Base-by-base conservation (phyloP, 73 alveolate genomes). In the Effrenium voratum region DNA sequence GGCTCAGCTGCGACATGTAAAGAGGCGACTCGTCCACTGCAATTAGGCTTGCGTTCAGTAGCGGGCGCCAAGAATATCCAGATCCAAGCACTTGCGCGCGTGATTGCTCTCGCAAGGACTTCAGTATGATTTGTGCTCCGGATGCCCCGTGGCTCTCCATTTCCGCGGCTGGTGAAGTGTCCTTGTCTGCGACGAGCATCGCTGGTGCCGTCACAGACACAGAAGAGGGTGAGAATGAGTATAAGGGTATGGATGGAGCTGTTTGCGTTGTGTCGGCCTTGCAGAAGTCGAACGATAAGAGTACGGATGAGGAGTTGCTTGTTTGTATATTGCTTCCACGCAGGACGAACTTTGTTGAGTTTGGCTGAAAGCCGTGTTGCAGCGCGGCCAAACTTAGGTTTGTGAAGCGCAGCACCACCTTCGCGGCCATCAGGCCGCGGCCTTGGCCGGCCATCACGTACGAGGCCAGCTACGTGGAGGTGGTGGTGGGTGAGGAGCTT, bases 231-330 rank as follows among this genome's bases (percentile, higher is more conserved):
- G 94, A 46, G 45, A 85, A 40, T 43, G 95, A 88, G 52, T 90
- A 28, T 32, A 73, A 52, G 47, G 45, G 81, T 15, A 90, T 90
- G 75, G 97, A 90, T 41, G 97, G 97, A 6, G 70, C 77, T 15
- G 97, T 90, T 22, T 90, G 97, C 45, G 97, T 90, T 86, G 97
- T 70, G 45, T 68, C 97, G 4, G 97, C 88, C 49, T 13, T 46
- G 40, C 57, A 82, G 50, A 30, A 1, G 73, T 1, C 52, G 19
- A 60, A n/a, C n/a, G n/a, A n/a, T n/a, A n/a, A n/a, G n/a, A n/a
- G n/a, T n/a, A n/a, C n/a, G n/a, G n/a, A n/a, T n/a, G n/a, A n/a
- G n/a, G n/a, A n/a, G n/a, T n/a, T n/a, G n/a, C n/a, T n/a, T n/a
- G n/a, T n/a, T n/a, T n/a, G n/a, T n/a, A n/a, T n/a, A n/a, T n/a